Percentiles rank a stretch among this genome's conserved stretches.
These are phyloP conservation scores for Phytophthora lateralis DNA, from an alignment of 352 stramenopile genomes.

Conservation along the genomic window DNA sequence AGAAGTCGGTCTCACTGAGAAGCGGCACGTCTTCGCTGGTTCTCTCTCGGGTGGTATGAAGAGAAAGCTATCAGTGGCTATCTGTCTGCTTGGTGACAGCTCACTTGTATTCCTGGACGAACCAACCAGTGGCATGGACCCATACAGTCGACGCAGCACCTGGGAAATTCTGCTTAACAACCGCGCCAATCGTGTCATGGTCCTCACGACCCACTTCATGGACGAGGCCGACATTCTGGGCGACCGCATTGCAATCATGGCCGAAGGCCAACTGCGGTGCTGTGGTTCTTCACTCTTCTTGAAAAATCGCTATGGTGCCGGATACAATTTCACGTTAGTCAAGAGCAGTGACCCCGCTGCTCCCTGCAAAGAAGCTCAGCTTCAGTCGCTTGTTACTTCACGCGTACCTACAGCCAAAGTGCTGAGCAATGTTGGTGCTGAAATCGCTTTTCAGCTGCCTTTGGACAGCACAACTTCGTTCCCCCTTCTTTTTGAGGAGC, in stretches of 20 bases:
- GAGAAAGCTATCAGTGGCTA: constrained; percentile 90
- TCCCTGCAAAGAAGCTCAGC: constrained; percentile 27
- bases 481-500: constrained; percentile 66
- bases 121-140: constrained; percentile 95
- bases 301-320: constrained; percentile 68
- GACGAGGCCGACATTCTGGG: constrained; percentile 90
- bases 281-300: constrained; percentile 79
- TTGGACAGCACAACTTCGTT: constrained; percentile 62
- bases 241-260: constrained; percentile 86
- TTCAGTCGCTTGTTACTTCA: constrained; percentile 48
- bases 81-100: constrained; percentile 89
- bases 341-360: constrained; percentile 40
- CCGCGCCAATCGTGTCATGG: constrained; percentile 60
- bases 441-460: constrained; percentile 83
- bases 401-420: constrained; percentile 57
- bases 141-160: constrained; percentile 93
- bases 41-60: constrained; percentile 91
- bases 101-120: constrained; percentile 90
- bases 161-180: constrained; percentile 77
- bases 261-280: constrained; percentile 65
- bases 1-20: constrained; percentile 66
- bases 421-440: constrained; percentile 76
- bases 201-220: constrained; percentile 96
- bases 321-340: constrained; percentile 67
- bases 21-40: constrained; percentile 45